phyloP scores from a whole-genome alignment of 78 protist species.

The Dictyostelium citrinum region DNA sequence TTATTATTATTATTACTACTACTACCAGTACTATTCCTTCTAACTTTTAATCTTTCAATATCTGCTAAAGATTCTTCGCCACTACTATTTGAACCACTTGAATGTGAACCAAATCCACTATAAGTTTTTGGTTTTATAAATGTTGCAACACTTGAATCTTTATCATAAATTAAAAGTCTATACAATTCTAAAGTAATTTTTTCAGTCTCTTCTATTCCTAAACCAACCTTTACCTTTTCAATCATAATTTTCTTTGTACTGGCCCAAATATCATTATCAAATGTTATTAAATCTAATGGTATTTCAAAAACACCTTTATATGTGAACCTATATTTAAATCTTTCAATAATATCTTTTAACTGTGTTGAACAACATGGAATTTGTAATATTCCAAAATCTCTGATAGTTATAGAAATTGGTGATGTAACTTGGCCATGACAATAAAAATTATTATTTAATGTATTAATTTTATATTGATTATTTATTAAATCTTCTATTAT shows the following conservation, averaged over 20 bases:
- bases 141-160: background rate
- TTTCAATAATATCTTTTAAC: background rate
- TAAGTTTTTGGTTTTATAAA: background rate
- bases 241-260: conserved; percentile 11
- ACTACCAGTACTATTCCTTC: background rate
- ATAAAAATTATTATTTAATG: background rate
- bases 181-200: background rate
- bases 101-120: background rate
- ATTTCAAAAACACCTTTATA: background rate
- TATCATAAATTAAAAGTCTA: background rate
- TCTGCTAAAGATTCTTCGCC: background rate
- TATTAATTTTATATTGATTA: background rate
- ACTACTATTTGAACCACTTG: background rate
- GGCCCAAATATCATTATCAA: background rate
- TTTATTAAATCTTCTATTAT: background rate
- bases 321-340: background rate
- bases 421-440: background rate
- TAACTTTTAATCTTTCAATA: background rate
- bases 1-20: background rate
- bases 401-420: background rate
- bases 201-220: background rate
- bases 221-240: background rate
- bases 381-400: background rate
- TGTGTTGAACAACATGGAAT: background rate
- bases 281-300: background rate